phyloP scores from a whole-genome alignment of 441 rosid genomes.

The Iberis amara region DNA sequence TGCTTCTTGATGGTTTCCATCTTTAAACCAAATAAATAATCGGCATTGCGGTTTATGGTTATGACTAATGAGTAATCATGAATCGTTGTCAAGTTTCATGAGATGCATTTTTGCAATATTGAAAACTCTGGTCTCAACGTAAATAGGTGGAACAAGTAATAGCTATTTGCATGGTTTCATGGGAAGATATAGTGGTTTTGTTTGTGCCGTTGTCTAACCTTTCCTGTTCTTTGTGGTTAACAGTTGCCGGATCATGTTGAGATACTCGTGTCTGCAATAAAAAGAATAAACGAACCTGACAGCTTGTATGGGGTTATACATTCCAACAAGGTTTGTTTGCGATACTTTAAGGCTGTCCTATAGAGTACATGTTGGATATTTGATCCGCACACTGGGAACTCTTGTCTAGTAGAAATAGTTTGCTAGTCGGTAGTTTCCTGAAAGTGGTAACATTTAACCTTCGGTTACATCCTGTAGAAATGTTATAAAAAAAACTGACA shows the following conservation, averaged over 20 bases:
- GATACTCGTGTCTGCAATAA: conserved; percentile 82
- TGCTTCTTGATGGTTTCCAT: conserved; percentile 6
- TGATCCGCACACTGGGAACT: conserved; percentile 20
- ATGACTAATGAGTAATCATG: conserved; percentile 11
- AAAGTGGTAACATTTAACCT: conserved; percentile 9
- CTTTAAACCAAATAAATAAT: conserved; percentile 19
- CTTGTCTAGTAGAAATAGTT: conserved; percentile 11
- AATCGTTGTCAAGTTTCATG: conserved; percentile 17
- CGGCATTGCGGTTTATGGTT: conserved; percentile 3
- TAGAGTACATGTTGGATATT: conserved; percentile 7
- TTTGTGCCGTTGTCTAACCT: conserved; percentile 11
- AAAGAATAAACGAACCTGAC: conserved; percentile 91
- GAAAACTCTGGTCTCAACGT: background rate
- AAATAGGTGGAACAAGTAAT: conserved; percentile 1
- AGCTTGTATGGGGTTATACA: conserved; percentile 91
- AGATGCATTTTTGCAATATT: conserved; percentile 13
- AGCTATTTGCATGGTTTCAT: conserved; percentile 3
- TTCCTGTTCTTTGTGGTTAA: conserved; percentile 24
- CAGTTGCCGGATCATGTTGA: conserved; percentile 82
- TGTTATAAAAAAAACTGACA: conserved; percentile 13
- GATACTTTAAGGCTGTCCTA: conserved; percentile 10
- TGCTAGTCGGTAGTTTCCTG: conserved; percentile 11
- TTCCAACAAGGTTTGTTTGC: conserved; percentile 67
- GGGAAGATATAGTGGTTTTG: conserved; percentile 7
- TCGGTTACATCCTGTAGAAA: conserved; percentile 8